Evolutionary conservation across 495 filamentous ascomycete genomes (phyloP), one percentile per base, ranked within the genome.

Genomic region (Xylaria longipes): DNA sequence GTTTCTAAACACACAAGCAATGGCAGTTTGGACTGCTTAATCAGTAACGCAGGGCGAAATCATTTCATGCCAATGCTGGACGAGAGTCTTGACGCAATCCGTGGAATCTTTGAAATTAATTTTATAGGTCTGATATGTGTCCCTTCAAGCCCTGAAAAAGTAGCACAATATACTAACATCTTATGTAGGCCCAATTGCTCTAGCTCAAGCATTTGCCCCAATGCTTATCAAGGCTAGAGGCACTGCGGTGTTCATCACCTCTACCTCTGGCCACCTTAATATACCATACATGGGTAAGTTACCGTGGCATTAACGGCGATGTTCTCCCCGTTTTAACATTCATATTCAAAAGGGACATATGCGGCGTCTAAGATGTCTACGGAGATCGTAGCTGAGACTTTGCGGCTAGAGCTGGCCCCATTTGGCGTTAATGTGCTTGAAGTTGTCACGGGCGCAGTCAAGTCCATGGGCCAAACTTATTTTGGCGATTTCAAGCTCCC

Each of bases 91-190:
- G 70, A 77, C 20, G 14, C 20, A 29, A 57, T 71, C 17, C 68
- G 68, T n/a, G n/a, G 48, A 7, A 72, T 85, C n/a, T 86, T 82
- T 72, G 84, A 86, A 52, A 70, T 80, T 5, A 88, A 88, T 68
- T 73, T 85, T 52, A 22, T 70, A 1, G 67, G 39, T 57, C 5
- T 5, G 65, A 68, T 56, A 17, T 81, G 76, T 75, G 71, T 71
- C 5, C 46, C 65, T 1, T 15, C 35, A 25, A 25, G 11, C 8
- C 4, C 35, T 6, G 2, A 35, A 20, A 35, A 6, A 8, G 29
- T 2, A 1, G 5, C 9, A 6, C 14, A 6, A 8, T 3, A 25
- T 3, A 41, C 58, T 62, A 15, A 62, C 11, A 14, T 22, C n/a
- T n/a, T 11, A 5, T 25, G 6, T 41, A 73, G 78, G 78, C 1